Base-by-base conservation (phyloP, 73 alveolate species). In the Symbiodinium natans region DNA sequence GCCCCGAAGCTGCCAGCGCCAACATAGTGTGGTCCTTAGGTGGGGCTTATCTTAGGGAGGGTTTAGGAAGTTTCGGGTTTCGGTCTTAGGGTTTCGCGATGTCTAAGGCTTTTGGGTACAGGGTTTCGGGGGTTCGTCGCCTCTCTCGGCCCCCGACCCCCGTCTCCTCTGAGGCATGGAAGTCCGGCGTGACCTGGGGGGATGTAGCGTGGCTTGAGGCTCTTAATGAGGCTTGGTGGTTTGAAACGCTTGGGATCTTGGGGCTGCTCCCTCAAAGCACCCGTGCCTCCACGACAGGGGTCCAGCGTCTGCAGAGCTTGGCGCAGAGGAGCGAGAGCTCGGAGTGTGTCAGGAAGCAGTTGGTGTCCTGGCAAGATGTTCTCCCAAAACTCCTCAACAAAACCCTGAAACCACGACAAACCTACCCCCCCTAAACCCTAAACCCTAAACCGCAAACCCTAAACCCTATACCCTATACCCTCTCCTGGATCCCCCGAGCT, bases 1-100 rank as follows among this genome's bases (percentile, higher is more conserved):
- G 87, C 48, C 97, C 97, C 25, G 77, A 88, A 13, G 97, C 97
- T 3, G 97, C 97, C 73, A 90, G 41, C n/a, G 97, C 97, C 36
- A 90, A 52, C 97, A 90, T 90, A 48, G 82, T 90, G 56, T 90
- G 97, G 56, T 90, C 97, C 97, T 90, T 46, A 46, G 59, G 21
- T 9, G 59, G 19, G 40, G 93, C 27, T 17, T n/a, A 8, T 4
- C 31, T 6, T 59, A n/a, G 33, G 27, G 33, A 59, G 77, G 33
- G 33, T 13, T 59, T 13, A 59, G 63, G 17, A 48, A 8, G 8
- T 48, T 48, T 8, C 63, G 8, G 8, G 36, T 25, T 0, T 21
- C 43, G 41, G 46, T 6, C 39, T n/a, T 33, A n/a, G 42, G 39
- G 9, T n/a, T 39, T 10, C 33, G 9, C 33, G 10, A 74, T 13